Conservation (phyloP, 2,329 filamentous ascomycete genomes). For the Clonostachys chloroleuca region DNA sequence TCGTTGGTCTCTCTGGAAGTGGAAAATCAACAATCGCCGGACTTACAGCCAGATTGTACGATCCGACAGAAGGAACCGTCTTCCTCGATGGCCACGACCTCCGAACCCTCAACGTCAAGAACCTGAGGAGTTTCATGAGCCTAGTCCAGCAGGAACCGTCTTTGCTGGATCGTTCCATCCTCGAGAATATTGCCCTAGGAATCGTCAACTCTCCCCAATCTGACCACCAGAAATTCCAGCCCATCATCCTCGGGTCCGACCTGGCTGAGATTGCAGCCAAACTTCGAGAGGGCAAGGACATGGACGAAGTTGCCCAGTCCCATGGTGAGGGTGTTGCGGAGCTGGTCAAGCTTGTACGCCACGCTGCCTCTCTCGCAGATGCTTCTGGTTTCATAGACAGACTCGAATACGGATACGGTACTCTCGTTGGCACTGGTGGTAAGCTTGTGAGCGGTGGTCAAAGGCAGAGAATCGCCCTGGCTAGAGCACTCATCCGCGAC, state of each 20-base stretch:
- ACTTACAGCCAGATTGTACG: slow-evolving; percentile 53
- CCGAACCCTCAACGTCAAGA: slow-evolving; percentile 38
- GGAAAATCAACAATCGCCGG: slow-evolving; percentile 54
- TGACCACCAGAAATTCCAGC: slow-evolving; percentile 32
- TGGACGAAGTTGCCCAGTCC: slow-evolving; percentile 34
- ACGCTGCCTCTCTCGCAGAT: slow-evolving; percentile 54
- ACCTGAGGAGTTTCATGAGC: slow-evolving; percentile 32
- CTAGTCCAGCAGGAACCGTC: slow-evolving; percentile 41
- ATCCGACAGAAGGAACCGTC: slow-evolving; percentile 43
- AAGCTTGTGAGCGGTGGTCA: slow-evolving; percentile 56
- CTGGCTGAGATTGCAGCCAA: slow-evolving; percentile 46
- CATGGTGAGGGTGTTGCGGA: slow-evolving; percentile 39
- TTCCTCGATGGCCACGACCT: slow-evolving; percentile 42
- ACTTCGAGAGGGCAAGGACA: slow-evolving; percentile 43
- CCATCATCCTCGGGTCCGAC: slow-evolving; percentile 39
- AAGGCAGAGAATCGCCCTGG: slow-evolving; percentile 55
- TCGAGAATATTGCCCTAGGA: slow-evolving; percentile 47
- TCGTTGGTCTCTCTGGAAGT: slow-evolving; percentile 54
- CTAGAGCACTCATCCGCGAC: slow-evolving; percentile 51
- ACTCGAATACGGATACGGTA: slow-evolving; percentile 49
- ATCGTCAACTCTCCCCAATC: slow-evolving; percentile 35
- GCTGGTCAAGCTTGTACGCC: slow-evolving; percentile 43
- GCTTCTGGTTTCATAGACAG: slow-evolving; percentile 49
- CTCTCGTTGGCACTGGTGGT: slow-evolving; percentile 47
- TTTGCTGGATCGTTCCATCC: slow-evolving; percentile 38